Evolutionary conservation across 2,329 filamentous ascomycete species (phyloP), one percentile per base, ranked within the genome.

Genomic region (Apiospora koreana): DNA sequence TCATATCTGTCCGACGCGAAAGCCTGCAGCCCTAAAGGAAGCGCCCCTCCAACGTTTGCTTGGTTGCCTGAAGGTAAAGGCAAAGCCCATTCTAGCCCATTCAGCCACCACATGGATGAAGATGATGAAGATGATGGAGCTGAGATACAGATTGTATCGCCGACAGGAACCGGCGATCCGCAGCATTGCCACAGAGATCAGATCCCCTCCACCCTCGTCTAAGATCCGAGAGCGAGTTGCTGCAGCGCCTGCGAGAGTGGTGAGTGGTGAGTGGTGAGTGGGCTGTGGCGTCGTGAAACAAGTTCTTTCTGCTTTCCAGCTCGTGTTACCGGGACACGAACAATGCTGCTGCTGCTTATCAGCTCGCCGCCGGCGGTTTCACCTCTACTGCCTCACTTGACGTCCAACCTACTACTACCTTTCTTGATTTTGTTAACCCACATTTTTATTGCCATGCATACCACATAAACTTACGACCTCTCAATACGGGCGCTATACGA

Each of bases 281-380:
- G 31, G 54, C 28, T 62, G 54, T n/a, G 54, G 54, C 28, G 18
- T 16, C 16, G 54, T 38, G 28, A 35, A 62, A 35, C 28, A 62
- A n/a, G 18, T 31, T 21, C 54, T 35, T 35, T 7, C 16, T 35
- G 50, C 50, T 21, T 21, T 2, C 54, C 54, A 62, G 54, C 54
- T 62, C 54, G 54, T 62, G 54, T 62, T 62, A 62, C 54, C 18
- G 28, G 18, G 54, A 62, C 54, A 62, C 54, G 21, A 62, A 38
- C 54, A 31, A 23, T 10, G 31, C 31, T 38, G 41, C 38, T 12
- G 38, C 41, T 38, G 21, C 50, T 38, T 21, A 38, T 62, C 31
- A 38, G 54, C 54, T 38, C 54, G 10, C n/a, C 18, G 31, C n/a
- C n/a, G n/a, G n/a, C 54, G 18, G 8, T 5, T 38, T 10, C 21